These are phyloP conservation scores for Plasmodium vivax DNA, from an alignment of 169 alveolate species.

Conservation along the genomic window DNA sequence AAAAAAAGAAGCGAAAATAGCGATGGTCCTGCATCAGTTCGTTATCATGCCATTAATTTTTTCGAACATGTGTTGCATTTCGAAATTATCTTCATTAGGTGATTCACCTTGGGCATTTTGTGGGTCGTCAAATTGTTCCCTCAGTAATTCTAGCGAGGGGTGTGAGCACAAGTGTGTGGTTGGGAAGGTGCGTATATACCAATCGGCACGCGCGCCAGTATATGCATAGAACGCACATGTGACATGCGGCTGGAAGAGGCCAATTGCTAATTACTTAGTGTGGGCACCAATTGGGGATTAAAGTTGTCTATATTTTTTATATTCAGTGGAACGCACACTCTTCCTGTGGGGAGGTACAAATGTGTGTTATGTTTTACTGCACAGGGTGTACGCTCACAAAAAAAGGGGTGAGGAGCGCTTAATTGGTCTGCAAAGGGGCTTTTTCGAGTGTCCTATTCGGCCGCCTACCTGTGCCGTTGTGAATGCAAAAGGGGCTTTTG, in stretches of 20 bases:
- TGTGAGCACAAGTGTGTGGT: not conserved
- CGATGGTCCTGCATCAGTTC: not conserved
- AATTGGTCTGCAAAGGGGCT: not conserved
- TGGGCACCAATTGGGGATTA: slow-evolving; percentile 88
- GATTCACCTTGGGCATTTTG: slow-evolving; percentile 52
- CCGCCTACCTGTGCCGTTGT: slow-evolving; percentile 90
- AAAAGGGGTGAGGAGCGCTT: not conserved
- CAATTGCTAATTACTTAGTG: slow-evolving; percentile 77
- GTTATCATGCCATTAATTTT: not conserved
- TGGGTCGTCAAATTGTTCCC: slow-evolving; percentile 71
- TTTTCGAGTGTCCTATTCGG: not conserved
- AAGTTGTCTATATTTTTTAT: slow-evolving; percentile 77
- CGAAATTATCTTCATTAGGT: not conserved
- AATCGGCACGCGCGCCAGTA: not conserved
- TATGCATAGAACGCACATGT: not conserved
- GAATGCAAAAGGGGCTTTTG: slow-evolving; percentile 93
- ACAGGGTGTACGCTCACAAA: not conserved
- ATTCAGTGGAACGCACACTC: slow-evolving; percentile 89
- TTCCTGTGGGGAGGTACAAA: slow-evolving; percentile 59
- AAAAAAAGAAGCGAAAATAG: not conserved
- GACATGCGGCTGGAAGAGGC: not conserved
- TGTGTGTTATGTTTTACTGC: not conserved
- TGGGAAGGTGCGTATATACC: not conserved
- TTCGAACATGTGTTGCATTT: not conserved
- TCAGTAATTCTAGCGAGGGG: slow-evolving; percentile 24